Base-by-base conservation (phyloP, 352 stramenopile genomes). In the Pythium apleroticum region DNA sequence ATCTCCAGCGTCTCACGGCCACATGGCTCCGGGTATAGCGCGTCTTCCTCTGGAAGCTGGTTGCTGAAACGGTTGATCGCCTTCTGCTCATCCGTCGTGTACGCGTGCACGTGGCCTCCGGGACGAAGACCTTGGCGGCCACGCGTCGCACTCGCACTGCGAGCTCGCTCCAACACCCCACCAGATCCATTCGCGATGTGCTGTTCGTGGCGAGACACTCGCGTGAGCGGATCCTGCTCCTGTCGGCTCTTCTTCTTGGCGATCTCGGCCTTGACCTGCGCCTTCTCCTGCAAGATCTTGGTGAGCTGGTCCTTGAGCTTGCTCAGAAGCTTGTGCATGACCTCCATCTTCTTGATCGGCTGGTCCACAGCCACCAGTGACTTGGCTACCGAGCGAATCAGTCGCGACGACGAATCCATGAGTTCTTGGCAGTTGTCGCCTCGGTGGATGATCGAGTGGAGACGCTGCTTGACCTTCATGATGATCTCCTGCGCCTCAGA, bases 401-500 rank as follows among this genome's bases (percentile, higher is more conserved):
- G 72, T 11, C 75, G 81, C 39, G 86, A 94, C 31, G 90, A 76
- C 10, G 86, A 93, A 25, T 86, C 86, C 20, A 93, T 80, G 6
- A 96, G 67, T 56, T 91, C 73, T 15, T 72, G 82, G 65, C 82
- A 94, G 67, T 91, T 85, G 59, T 95, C 88, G 39, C 77, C 86
- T 25, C 84, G 84, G 52, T 96, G 88, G 52, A 96, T 90, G 60
- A 96, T 93, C 55, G 84, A 80, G 68, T 96, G 88, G 53, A 96
- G 74, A 8, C 86, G 86, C 71, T 95, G 85, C 74, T 96, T 96
- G 10, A 96, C 88, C 35, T 78, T 77, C 83, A 96, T 90, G 37
- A 96, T 96, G 48, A 93, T 96, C 69, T 93, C 88, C 57, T 96
- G 88, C 0, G 84, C 97, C 39, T 97, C 97, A 28, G 98, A 99